Conservation (phyloP, 352 stramenopile species). For the Plasmopara halstedii region DNA sequence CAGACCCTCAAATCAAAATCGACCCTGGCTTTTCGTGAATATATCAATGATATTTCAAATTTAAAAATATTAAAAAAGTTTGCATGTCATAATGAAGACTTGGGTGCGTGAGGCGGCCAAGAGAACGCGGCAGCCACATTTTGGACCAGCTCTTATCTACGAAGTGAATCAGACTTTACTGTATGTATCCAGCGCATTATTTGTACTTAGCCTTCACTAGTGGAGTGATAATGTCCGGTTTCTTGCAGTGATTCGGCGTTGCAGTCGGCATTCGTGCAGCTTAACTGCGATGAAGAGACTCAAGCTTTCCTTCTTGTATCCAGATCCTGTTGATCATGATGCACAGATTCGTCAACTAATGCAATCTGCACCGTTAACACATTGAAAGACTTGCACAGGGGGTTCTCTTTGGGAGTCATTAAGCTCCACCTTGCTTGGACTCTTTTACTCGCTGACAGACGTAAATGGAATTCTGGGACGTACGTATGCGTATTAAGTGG, state of each 20-base stretch:
- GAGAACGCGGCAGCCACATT: conserved; percentile 36
- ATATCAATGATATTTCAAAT: not conserved
- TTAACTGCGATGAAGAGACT: conserved; percentile 73
- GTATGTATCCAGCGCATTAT: conserved; percentile 17
- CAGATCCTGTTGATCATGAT: not conserved
- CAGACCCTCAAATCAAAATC: too few relatives aligned
- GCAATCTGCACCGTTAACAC: not conserved
- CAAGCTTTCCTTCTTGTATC: conserved; percentile 59
- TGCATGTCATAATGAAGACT: conserved; percentile 72
- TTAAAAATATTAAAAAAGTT: not conserved
- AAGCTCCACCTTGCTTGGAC: conserved; percentile 53
- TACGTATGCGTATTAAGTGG: conserved; percentile 23
- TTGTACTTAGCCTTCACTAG: not conserved
- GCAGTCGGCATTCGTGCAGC: conserved; percentile 51
- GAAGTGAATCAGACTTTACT: conserved; percentile 39
- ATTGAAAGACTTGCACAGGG: conserved; percentile 59
- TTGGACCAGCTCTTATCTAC: conserved; percentile 57
- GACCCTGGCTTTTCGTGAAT: not conserved
- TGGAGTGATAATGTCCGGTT: not conserved
- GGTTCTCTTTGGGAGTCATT: conserved; percentile 59
- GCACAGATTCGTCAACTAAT: not conserved
- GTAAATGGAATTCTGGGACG: conserved; percentile 75
- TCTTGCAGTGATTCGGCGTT: conserved; percentile 45
- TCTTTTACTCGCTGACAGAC: conserved; percentile 81
- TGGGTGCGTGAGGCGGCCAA: conserved; percentile 62